These are phyloP conservation scores for Excoecaria agallocha DNA, from an alignment of 345 rosid genomes.

Conservation along the genomic window DNA sequence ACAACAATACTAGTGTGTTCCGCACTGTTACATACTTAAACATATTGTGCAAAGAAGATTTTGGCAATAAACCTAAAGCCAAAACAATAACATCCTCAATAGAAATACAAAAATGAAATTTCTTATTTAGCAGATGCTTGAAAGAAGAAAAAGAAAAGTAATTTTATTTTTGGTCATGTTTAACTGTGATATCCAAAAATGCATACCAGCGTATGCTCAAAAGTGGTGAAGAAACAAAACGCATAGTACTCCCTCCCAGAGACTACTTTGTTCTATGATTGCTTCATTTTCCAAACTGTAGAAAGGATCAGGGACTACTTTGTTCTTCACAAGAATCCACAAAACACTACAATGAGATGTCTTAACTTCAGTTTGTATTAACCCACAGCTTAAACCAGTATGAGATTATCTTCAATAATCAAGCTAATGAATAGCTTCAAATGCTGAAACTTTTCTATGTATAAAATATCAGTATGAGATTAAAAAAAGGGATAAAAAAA, in stretches of 20 bases:
- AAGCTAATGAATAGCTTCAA: too few relatives aligned
- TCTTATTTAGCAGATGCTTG: too few relatives aligned
- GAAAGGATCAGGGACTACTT: slow-evolving; percentile 84
- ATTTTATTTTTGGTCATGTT: background rate
- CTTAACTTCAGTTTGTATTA: too few relatives aligned
- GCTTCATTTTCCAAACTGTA: slow-evolving; percentile 80
- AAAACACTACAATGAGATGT: slow-evolving; percentile 89
- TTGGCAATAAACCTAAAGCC: background rate
- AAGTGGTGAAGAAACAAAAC: slow-evolving; percentile 87
- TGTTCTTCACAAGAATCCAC: slow-evolving; percentile 77
- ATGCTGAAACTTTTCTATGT: too few relatives aligned
- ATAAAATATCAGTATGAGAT: too few relatives aligned
- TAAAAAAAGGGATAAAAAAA: too few relatives aligned
- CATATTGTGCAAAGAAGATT: background rate
- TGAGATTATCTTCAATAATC: too few relatives aligned
- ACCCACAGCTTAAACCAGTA: too few relatives aligned
- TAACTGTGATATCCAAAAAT: slow-evolving; percentile 6
- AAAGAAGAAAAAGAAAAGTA: background rate
- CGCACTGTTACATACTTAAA: too few relatives aligned
- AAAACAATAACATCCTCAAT: background rate
- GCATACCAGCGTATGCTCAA: slow-evolving; percentile 69
- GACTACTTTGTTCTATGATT: slow-evolving; percentile 78
- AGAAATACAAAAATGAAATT: background rate
- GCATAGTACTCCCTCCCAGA: slow-evolving; percentile 95
- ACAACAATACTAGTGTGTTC: background rate